phyloP scores from a whole-genome alignment of 257 asterid species.

The Linaria vulgaris region DNA sequence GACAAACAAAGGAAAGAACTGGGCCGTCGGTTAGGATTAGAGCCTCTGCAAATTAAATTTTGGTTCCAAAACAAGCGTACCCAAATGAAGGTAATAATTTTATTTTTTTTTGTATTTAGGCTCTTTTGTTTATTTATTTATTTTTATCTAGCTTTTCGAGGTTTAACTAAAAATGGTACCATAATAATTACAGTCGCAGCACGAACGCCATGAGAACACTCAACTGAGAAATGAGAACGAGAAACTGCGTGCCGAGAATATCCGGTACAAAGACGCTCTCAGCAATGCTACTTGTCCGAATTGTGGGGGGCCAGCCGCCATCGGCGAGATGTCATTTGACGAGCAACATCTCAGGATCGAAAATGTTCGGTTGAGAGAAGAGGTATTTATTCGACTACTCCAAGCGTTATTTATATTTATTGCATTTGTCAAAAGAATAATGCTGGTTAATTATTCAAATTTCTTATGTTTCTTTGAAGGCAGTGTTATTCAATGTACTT shows the following conservation, averaged over 20 bases:
- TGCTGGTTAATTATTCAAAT: no score
- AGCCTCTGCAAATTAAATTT: conserved; percentile 86
- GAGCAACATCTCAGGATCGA: conserved; percentile 73
- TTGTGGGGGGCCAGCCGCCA: conserved; percentile 77
- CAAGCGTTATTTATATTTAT: background rate
- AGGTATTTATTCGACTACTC: conserved; percentile 35
- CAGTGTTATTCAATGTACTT: no score
- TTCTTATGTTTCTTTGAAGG: no score
- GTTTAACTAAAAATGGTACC: no score
- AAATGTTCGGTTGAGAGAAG: conserved; percentile 71
- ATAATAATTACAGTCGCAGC: conserved; percentile 50
- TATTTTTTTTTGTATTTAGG: background rate
- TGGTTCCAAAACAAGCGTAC: conserved; percentile 98
- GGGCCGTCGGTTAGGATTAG: conserved; percentile 66
- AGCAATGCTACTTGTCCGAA: conserved; percentile 70
- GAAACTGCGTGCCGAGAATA: conserved; percentile 65
- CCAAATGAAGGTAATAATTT: conserved; percentile 66
- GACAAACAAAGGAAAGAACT: conserved; percentile 94
- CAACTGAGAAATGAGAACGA: conserved; percentile 64
- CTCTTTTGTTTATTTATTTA: no score
- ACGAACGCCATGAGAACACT: conserved; percentile 73
- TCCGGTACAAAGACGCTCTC: conserved; percentile 71
- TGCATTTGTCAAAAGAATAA: background rate
- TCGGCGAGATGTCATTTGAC: conserved; percentile 79
- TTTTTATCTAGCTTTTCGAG: no score